Conservation (phyloP, 805 yeast genomes). For the Saccharomycopsis capsularis region DNA sequence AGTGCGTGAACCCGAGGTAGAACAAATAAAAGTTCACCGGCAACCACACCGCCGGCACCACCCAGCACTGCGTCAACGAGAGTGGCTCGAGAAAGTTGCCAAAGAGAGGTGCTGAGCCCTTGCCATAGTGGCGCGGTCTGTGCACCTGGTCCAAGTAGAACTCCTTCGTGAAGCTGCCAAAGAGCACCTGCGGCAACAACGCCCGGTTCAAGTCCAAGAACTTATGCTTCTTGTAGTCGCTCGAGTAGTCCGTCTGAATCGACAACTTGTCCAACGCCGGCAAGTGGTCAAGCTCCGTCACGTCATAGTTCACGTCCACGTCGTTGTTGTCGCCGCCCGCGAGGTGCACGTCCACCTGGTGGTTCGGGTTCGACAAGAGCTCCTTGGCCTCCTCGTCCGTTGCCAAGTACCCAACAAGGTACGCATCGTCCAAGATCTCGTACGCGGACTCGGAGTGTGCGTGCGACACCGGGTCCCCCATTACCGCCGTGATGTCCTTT, state of each 20-base stretch:
- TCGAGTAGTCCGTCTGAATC: constrained; percentile 69
- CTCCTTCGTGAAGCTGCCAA: constrained; percentile 71
- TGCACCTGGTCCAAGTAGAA: constrained; percentile 95
- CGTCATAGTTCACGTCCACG: constrained; percentile 36
- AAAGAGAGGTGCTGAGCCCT: constrained; percentile 92
- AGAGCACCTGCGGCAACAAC: constrained; percentile 69
- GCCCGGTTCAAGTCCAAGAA: constrained; percentile 84
- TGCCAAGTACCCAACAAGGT: constrained; percentile 77
- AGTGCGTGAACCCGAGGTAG: constrained; percentile 48
- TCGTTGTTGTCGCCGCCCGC: no score
- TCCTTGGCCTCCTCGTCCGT: constrained; percentile 71
- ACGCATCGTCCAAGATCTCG: constrained; percentile 71
- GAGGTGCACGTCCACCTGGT: constrained; percentile 50
- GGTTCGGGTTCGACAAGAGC: constrained; percentile 53
- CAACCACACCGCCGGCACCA: constrained; percentile 84
- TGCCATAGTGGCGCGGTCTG: constrained; percentile 96
- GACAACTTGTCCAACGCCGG: constrained; percentile 69
- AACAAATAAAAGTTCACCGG: constrained; percentile 68
- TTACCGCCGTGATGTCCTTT: constrained; percentile 32
- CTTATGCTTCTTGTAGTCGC: constrained; percentile 69
- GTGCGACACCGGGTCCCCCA: constrained; percentile 61
- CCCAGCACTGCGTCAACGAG: constrained; percentile 90
- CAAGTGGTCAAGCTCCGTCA: constrained; percentile 52
- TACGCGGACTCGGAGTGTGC: constrained; percentile 81
- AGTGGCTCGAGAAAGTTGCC: constrained; percentile 93